Evolutionary conservation across 192 early-diverging fungal species (phyloP), one percentile per base, ranked within the genome.

Genomic region (Haplosporangium gracile): DNA sequence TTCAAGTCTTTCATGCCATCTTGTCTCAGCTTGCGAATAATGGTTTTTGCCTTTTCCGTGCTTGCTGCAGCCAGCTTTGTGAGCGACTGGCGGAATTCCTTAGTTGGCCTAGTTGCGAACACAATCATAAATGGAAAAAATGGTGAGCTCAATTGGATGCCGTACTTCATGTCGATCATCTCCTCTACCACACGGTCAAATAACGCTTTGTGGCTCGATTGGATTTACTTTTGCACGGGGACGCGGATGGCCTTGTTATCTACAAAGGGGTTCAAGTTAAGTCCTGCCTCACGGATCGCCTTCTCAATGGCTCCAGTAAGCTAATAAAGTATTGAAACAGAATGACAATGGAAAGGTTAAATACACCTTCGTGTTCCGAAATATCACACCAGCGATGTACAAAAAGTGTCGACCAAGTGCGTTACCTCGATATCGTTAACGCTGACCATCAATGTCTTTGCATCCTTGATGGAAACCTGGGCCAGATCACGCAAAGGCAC

Each of bases 381-480:
- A 15, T 7, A 43, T 10, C 22, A 26, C 5, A 9, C 49, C 3
- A 15, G 10, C 13, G 18, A 74, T 38, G 34, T 6, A 72, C 49
- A 51, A 7, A 43, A 18, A 38, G 18, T 51, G 2, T 4, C 15
- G 32, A 49, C 5, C 49, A 53, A 81, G 29, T 32, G 60, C 4
- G 9, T 87, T 91, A 96, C 93, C 45, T 95, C 95, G 45, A 91
- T 84, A 74, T 95, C 94, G 79, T 95, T 94, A 20, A 96, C 90
- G 42, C 94, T 93, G 18, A 98, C 95, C 75, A 97, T 80, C 68
- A 98, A 88, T 24, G 93, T 95, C 74, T 96, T 94, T 39, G 95
- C 93, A 71, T 98, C 96, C 83, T 97, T 96, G 81, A 97, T 91
- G 24, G 94, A 90, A 8, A 98, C 90, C 83, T 95, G 94, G 3